Base-by-base conservation (phyloP, 441 rosid genomes). In the Bocquillonia castaneifolia region DNA sequence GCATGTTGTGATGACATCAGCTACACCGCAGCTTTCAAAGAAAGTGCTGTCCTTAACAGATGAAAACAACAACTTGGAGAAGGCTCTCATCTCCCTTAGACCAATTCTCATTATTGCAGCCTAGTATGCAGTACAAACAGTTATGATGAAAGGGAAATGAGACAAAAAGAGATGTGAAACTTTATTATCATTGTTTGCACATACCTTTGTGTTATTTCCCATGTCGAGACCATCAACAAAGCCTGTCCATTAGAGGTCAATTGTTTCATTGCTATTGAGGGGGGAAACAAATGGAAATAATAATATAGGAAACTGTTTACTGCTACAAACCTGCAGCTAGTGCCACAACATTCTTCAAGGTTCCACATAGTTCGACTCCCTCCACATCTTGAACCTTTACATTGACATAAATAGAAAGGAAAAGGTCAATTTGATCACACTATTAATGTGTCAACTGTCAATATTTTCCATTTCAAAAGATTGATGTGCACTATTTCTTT, bases 61-160 rank as follows among this genome's bases (percentile, higher is more conserved):
- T 18, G 94, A 80, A 81, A 87, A 94, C 80, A 94, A 64, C 55
- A 88, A 83, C 83, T 92, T 88, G 45, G 98, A 94, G 34, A 92
- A 86, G 53, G 84, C 87, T 81, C 72, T 90, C 98, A 92, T 94
- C 79, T 94, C 98, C 86, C 89, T 80, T 34, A 92, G 79, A 69
- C 98, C 98, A 72, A 94, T 92, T 85, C 96, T 86, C 99, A 91
- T 91, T 67, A 94, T 86, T 25, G 97, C 99, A 66, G 99, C 99
- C 99, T 91, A 67, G 39, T 22, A 18, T 52, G 59, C 66, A 39
- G 48, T 6, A 66, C 13, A 37, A 70, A 60, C 25, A 55, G 39
- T 55, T 44, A 67, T 36, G 36, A 20, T 40, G 42, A 28, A 34
- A 25, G 39, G 48, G 51, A 61, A 34, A 69, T 29, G 32, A 26